phyloP scores from a whole-genome alignment of 129 eudicot species.

The Flaveria linearis region DNA sequence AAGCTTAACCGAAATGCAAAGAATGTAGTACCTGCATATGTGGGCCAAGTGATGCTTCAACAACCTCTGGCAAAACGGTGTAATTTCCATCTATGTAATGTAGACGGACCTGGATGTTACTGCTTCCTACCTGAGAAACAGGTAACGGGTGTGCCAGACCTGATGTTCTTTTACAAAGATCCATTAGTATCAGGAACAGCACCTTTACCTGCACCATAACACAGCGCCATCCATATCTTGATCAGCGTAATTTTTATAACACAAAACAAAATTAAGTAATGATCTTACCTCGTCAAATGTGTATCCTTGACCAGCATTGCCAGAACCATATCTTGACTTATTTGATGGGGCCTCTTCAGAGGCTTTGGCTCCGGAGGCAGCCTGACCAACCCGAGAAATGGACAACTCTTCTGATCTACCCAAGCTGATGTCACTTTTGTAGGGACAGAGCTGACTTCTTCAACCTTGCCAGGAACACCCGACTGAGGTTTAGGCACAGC shows the following conservation, averaged over 20 bases:
- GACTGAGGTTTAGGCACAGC: constrained; percentile 59
- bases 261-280: constrained; percentile 9
- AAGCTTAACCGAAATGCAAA: background rate
- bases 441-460: constrained; percentile 63
- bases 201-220: constrained; percentile 76
- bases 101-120: constrained; percentile 87
- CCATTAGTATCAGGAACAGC: constrained; percentile 89
- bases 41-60: constrained; percentile 98
- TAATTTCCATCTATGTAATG: constrained; percentile 97
- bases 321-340: constrained; percentile 80
- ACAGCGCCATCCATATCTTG: constrained; percentile 1
- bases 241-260: background rate
- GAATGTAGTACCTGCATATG: constrained; percentile 83
- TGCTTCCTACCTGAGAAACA: constrained; percentile 94
- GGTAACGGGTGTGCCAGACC: constrained; percentile 79
- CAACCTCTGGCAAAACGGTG: constrained; percentile 93
- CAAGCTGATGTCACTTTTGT: constrained; percentile 48
- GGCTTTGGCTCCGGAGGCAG: constrained; percentile 60
- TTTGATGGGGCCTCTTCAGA: constrained; percentile 79
- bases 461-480: constrained; percentile 61
- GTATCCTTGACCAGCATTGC: constrained; percentile 99
- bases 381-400: constrained; percentile 59
- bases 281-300: constrained; percentile 83
- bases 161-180: constrained; percentile 88
- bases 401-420: constrained; percentile 64